Evolutionary conservation across 495 filamentous ascomycete genomes (phyloP), one percentile per base, ranked within the genome.

Genomic region (Clohesyomyces aquaticus): DNA sequence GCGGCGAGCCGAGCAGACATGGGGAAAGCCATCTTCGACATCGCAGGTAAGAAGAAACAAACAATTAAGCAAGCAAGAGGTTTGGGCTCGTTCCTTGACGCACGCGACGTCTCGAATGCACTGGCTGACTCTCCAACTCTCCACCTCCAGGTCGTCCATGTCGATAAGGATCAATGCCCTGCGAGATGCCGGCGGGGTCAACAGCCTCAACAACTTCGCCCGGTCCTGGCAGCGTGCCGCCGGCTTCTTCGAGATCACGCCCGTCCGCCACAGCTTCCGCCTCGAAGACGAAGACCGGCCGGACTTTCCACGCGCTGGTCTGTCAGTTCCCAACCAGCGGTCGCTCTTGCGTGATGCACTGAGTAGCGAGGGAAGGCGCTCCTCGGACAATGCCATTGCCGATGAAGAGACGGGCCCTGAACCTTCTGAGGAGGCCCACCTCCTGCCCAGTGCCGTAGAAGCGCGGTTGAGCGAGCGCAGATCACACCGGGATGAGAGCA

Each of bases 201-300:
- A 98, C 74, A 94, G 89, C 72, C 87, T 98, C 68, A 87, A 95
- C 67, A 96, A 93, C 70, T 98, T 98, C 73, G 89, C 94, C 49
- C 85, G 90, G 47, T 95, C 90, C 66, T 98, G 93, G 91, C 91
- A 91, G 71, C 85, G 94, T 70, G 94, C 94, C 32, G 92, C 93
- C 3, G 86, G 82, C 32, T 98, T 97, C 78, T 81, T 83, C 25
- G 93, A 97, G 72, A 88, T 96, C 51, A 82, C 91, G 16, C 89
- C 91, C 4, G 85, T 87, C 22, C 84, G 85, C 2, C 84, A 86
- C 18, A 86, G 90, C 22, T 90, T 95, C 68, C 48, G 63, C n/a
- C 60, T 72, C 18, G 80, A 85, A 54, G 82, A 81, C 21, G 79
- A 82, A 55, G 82, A 82, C 47, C 72, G 74, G 25, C 72, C 71